A percentile compares a stretch with the other conserved stretches of the same genome.
These are phyloP conservation scores for Colletotrichum higginsianum DNA, from an alignment of 2,329 filamentous ascomycete species.

Conservation along the genomic window DNA sequence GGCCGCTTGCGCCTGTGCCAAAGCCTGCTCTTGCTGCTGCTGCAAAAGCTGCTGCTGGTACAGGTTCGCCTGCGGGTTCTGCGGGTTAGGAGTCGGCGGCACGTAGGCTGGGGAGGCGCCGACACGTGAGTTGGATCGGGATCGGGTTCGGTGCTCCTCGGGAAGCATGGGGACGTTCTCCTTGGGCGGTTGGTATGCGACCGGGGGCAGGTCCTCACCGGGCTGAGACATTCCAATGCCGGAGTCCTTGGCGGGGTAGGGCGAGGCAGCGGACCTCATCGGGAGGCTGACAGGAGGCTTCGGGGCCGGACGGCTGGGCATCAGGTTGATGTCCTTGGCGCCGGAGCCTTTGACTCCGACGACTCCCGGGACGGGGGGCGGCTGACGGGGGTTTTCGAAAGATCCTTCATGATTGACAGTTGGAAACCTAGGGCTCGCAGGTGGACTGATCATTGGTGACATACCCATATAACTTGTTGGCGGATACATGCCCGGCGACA, in stretches of 20 bases:
- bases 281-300: constrained; percentile 82
- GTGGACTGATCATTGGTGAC: constrained; percentile 80
- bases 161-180: constrained; percentile 73
- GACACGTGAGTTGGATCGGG: constrained; percentile 76
- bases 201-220: constrained; percentile 67
- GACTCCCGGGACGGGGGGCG: constrained; percentile 84
- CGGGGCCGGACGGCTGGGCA: constrained; percentile 89
- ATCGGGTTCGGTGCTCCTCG: constrained; percentile 70
- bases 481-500: constrained; percentile 69
- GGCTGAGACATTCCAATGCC: constrained; percentile 73
- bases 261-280: constrained; percentile 69
- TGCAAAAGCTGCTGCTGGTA: constrained; percentile 78
- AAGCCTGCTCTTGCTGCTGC: constrained; percentile 89
- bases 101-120: constrained; percentile 67
- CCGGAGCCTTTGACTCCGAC: constrained; percentile 62
- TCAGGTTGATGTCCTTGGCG: constrained; percentile 71
- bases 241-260: constrained; percentile 73
- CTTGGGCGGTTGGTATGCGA: constrained; percentile 64
- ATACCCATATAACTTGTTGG: constrained; percentile 70
- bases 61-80: constrained; percentile 59
- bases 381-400: constrained; percentile 96
- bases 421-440: constrained; percentile 88
- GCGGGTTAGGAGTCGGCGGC: constrained; percentile 60
- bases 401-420: constrained; percentile 88
- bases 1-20: constrained; percentile 84